A percentile compares a stretch with the other conserved stretches of the same genome.
Evolutionary conservation across 495 filamentous ascomycete species (phyloP).

Genomic region (Penicillium waksmanii): DNA sequence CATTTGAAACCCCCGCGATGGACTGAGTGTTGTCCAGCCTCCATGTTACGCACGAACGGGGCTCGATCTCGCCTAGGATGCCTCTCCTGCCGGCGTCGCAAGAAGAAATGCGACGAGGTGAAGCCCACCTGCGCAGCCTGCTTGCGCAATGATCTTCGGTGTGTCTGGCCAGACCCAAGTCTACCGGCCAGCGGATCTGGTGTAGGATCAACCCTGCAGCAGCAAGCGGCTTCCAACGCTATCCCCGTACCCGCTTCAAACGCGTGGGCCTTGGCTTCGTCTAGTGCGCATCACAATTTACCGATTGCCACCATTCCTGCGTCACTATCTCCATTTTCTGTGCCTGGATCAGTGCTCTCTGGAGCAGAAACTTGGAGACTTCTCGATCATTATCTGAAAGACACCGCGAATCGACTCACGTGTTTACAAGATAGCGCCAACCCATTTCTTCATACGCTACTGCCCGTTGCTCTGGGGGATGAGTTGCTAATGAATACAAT

Average conservation of each 20-base stretch:
- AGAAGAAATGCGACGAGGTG: slow-evolving; percentile 28
- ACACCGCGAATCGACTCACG: slow-evolving; percentile 18
- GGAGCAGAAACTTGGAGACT: slow-evolving; percentile 20
- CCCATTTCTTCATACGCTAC: slow-evolving; percentile 23
- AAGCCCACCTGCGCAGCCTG: slow-evolving; percentile 26
- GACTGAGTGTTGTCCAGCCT: slow-evolving; percentile 3
- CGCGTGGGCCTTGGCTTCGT: slow-evolving; percentile 15
- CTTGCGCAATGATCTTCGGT: slow-evolving; percentile 23
- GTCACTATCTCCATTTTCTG: slow-evolving; percentile 10
- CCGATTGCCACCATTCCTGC: slow-evolving; percentile 14
- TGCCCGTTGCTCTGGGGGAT: slow-evolving; percentile 21
- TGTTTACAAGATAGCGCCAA: slow-evolving; percentile 23
- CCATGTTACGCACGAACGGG: slow-evolving; percentile 13
- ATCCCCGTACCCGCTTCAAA: slow-evolving; percentile 4
- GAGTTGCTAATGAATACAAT: slow-evolving; percentile 27
- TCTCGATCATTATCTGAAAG: slow-evolving; percentile 24
- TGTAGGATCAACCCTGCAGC: slow-evolving; percentile 5
- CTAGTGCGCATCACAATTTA: slow-evolving; percentile 10
- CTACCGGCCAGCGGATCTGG: neutral
- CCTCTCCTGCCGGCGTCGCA: slow-evolving; percentile 24
- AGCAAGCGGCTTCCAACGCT: slow-evolving; percentile 7
- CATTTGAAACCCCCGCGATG: slow-evolving; percentile 3
- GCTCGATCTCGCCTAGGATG: slow-evolving; percentile 24
- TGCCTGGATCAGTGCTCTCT: slow-evolving; percentile 14
- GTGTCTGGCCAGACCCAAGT: slow-evolving; percentile 21